Evolutionary conservation across 345 rosid genomes (phyloP).

Genomic region (Nephelium lappaceum): DNA sequence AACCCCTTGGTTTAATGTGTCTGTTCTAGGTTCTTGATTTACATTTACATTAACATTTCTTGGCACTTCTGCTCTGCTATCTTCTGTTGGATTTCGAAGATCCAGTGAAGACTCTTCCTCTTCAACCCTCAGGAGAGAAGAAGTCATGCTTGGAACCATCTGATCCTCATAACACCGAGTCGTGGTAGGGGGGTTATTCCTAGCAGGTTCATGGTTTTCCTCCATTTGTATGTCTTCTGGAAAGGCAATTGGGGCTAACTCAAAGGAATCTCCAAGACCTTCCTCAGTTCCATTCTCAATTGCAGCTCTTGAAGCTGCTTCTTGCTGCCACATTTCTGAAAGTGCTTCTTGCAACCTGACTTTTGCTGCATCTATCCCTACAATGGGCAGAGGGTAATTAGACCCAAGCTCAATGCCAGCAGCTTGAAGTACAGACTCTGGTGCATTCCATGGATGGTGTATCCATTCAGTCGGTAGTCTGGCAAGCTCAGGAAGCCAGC

Average conservation of each 20-base stretch:
- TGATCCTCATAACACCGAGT: constrained; percentile 79
- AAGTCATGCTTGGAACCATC: constrained; percentile 96
- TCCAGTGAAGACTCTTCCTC: constrained; percentile 70
- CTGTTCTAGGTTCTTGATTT: constrained; percentile 58
- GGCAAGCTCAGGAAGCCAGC: constrained; percentile 99
- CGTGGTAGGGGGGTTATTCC: constrained; percentile 47
- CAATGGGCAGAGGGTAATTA: constrained; percentile 89
- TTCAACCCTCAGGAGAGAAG: constrained; percentile 69
- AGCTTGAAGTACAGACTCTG: constrained; percentile 89
- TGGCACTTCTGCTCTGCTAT: constrained; percentile 90
- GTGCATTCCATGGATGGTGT: constrained; percentile 99
- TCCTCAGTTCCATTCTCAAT: constrained; percentile 94
- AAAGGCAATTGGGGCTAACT: constrained; percentile 64
- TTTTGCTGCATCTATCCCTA: constrained; percentile 82
- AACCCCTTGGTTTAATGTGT: constrained; percentile 37
- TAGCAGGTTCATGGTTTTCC: constrained; percentile 56
- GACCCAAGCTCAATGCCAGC: constrained; percentile 98
- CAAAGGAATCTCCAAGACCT: constrained; percentile 96
- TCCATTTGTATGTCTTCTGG: constrained; percentile 80
- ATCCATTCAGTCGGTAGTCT: constrained; percentile 99
- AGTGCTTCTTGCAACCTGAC: constrained; percentile 83
- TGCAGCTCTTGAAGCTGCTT: constrained; percentile 95
- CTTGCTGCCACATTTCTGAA: constrained; percentile 89
- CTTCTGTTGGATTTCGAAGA: constrained; percentile 53
- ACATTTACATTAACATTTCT: constrained; percentile 46